Evolutionary conservation across 306 rosid genomes (phyloP).

Genomic region (Leucaena leucocephala): DNA sequence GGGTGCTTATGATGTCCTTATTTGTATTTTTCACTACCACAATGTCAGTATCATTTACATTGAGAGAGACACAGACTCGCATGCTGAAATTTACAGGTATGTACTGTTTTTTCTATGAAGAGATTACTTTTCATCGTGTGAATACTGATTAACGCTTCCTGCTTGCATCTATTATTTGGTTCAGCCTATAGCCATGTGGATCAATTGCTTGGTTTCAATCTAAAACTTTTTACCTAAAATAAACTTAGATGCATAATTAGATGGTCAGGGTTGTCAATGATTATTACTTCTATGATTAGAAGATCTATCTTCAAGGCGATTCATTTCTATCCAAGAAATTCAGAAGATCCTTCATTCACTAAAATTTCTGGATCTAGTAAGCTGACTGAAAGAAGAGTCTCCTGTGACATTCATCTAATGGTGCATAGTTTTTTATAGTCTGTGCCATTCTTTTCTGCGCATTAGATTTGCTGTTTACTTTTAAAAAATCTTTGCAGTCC

Average conservation of each 20-base stretch:
- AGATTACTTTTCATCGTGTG: conserved; percentile 10
- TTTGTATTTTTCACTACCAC: conserved; percentile 98
- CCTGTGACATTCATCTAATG: conserved; percentile 29
- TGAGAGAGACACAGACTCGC: conserved; percentile 98
- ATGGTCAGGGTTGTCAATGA: conserved; percentile 15
- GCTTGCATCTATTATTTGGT: conserved; percentile 21
- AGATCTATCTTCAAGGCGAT: conserved; percentile 14
- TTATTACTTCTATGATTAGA: not conserved
- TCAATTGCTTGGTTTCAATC: conserved; percentile 27
- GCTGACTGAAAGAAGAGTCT: conserved; percentile 31
- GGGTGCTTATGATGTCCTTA: conserved; percentile 98
- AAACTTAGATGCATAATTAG: not conserved
- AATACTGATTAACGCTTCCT: conserved; percentile 23
- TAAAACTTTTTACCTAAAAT: not conserved
- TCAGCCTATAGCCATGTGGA: conserved; percentile 23
- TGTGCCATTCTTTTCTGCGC: conserved; percentile 32
- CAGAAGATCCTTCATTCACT: not conserved
- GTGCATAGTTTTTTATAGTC: conserved; percentile 23
- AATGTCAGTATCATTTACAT: conserved; percentile 97
- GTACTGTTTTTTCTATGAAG: conserved; percentile 30
- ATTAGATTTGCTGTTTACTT: conserved; percentile 37
- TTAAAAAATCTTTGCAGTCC: conserved; percentile 72
- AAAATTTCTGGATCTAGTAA: conserved; percentile 28
- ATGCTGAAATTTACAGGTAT: conserved; percentile 99
- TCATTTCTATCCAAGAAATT: not conserved